Evolutionary conservation across 176 grass and related monocot species (phyloP).

Genomic region (Avena sativa): DNA sequence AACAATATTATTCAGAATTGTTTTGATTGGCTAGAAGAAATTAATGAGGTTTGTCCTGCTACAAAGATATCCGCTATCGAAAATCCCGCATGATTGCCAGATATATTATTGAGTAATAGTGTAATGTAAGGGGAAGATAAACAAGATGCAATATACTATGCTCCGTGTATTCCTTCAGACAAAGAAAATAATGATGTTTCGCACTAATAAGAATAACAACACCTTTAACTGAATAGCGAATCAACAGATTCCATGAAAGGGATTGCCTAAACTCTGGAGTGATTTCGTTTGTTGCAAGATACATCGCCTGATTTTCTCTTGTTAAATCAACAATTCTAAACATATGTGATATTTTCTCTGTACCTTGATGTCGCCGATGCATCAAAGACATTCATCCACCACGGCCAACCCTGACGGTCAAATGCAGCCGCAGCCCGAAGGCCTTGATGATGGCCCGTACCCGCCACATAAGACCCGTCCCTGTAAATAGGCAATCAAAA

Average conservation of each 20-base stretch:
- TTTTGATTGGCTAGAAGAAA: slow-evolving; percentile 30
- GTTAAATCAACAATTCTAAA: no score
- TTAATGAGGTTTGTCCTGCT: slow-evolving; percentile 11
- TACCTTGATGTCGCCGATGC: slow-evolving; percentile 48
- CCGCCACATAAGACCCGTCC: slow-evolving; percentile 57
- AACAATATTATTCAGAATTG: slow-evolving; percentile 31
- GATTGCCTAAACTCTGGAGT: neutral
- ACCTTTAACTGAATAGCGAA: neutral
- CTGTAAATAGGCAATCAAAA: slow-evolving; percentile 19
- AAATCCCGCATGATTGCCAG: neutral
- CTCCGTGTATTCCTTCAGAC: neutral
- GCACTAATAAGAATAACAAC: neutral
- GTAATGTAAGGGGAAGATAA: neutral
- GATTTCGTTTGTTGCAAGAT: neutral
- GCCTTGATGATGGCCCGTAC: slow-evolving; percentile 43
- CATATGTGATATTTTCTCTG: no score
- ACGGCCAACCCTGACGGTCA: slow-evolving; percentile 53
- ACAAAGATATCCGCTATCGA: neutral
- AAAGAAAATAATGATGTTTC: neutral
- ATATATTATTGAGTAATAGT: neutral
- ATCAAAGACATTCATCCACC: slow-evolving; percentile 55
- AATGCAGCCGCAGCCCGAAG: neutral
- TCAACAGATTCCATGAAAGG: slow-evolving; percentile 4
- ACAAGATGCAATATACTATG: neutral
- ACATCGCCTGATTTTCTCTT: neutral